Percentiles rank a stretch among this genome's conserved stretches.
Evolutionary conservation across 805 yeast genomes (phyloP).

Genomic region (Hanseniaspora thailandica): DNA sequence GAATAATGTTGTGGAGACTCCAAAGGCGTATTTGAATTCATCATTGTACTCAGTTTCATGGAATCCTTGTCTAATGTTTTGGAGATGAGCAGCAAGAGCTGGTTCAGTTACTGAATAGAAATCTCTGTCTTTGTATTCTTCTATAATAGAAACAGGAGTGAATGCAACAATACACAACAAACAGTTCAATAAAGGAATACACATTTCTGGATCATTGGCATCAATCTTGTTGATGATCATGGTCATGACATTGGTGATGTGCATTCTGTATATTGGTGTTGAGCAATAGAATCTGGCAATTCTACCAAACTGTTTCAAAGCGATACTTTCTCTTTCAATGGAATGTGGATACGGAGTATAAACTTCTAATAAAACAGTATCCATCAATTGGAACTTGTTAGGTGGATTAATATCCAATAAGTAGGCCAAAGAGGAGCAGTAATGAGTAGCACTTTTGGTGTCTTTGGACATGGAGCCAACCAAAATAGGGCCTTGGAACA

Average conservation of each 20-base stretch:
- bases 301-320: slow-evolving; percentile 55
- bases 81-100: slow-evolving; percentile 49
- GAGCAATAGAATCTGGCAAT: slow-evolving; percentile 55
- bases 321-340: slow-evolving; percentile 66
- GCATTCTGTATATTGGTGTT: slow-evolving; percentile 58
- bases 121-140: slow-evolving; percentile 28
- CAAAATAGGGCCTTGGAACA: slow-evolving; percentile 42
- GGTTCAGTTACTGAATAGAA: slow-evolving; percentile 31
- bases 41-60: slow-evolving; percentile 32
- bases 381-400: slow-evolving; percentile 34
- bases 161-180: slow-evolving; percentile 60
- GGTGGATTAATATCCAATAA: slow-evolving; percentile 52
- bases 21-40: slow-evolving; percentile 44
- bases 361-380: slow-evolving; percentile 51
- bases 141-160: slow-evolving; percentile 58
- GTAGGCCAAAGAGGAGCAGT: slow-evolving; percentile 48
- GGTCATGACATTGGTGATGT: slow-evolving; percentile 60
- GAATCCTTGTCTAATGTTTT: slow-evolving; percentile 35
- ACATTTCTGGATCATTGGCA: slow-evolving; percentile 68
- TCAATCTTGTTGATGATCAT: slow-evolving; percentile 73
- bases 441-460: slow-evolving; percentile 41
- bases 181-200: slow-evolving; percentile 54
- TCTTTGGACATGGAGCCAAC: slow-evolving; percentile 73
- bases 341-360: slow-evolving; percentile 66
- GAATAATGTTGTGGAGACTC: slow-evolving; percentile 64